phyloP scores from a whole-genome alignment of 345 rosid species.

The Moricandia arvensis region DNA sequence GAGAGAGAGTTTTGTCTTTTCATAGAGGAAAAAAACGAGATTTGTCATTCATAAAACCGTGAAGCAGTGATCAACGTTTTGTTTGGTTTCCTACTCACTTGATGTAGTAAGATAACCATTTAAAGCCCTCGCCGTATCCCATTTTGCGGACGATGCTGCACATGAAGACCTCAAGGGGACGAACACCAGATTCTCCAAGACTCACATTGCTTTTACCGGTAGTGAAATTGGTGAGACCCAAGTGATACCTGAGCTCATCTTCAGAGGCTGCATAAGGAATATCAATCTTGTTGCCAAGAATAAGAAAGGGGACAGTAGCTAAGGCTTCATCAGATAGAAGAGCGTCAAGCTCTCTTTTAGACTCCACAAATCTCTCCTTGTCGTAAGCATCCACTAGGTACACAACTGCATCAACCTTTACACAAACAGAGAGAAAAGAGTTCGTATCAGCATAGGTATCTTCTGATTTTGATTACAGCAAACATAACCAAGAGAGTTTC shows the following conservation, averaged over 20 bases:
- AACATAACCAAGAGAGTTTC: neutral
- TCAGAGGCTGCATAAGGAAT: constrained; percentile 77
- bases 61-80: neutral
- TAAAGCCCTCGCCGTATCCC: constrained; percentile 84
- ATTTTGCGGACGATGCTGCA: constrained; percentile 83
- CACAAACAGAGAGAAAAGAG: neutral
- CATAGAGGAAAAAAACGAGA: constrained; percentile 2
- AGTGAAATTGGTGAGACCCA: constrained; percentile 72
- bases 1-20: neutral
- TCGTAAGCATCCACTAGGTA: constrained; percentile 77
- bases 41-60: neutral
- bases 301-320: constrained; percentile 59
- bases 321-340: constrained; percentile 68
- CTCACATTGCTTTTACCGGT: constrained; percentile 66
- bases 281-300: constrained; percentile 80
- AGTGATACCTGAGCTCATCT: constrained; percentile 58
- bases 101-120: constrained; percentile 74
- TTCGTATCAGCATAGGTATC: neutral
- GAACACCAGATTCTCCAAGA: constrained; percentile 46
- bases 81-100: constrained; percentile 36
- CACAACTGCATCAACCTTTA: constrained; percentile 77
- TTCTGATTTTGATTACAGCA: neutral
- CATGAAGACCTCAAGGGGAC: constrained; percentile 79
- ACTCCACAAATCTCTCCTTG: constrained; percentile 68
- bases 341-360: constrained; percentile 68